phyloP scores from a whole-genome alignment of 1,139 yeast species.

The Sugiyamaella japonica region DNA sequence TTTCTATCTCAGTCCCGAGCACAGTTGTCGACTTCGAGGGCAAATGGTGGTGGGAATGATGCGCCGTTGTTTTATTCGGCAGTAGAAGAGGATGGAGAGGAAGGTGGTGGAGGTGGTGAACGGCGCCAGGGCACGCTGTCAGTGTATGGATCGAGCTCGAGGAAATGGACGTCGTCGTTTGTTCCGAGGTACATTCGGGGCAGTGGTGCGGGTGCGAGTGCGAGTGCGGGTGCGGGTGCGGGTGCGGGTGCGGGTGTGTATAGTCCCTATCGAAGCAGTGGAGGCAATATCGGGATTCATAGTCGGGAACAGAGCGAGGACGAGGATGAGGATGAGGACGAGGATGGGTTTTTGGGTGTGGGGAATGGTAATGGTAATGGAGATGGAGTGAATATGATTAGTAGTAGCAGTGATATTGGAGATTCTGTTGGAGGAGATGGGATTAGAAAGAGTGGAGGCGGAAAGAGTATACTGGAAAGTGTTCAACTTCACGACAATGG shows the following conservation, averaged over 20 bases:
- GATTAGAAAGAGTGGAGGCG: background rate
- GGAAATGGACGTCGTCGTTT: conserved; percentile 28
- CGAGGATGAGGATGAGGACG: conserved; percentile 22
- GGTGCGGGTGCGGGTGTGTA: background rate
- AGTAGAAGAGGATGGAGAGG: conserved; percentile 29
- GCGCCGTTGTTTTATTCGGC: conserved; percentile 40
- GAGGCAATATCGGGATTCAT: conserved; percentile 15
- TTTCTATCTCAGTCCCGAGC: conserved; percentile 42
- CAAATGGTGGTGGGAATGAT: conserved; percentile 18
- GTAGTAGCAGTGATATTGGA: conserved; percentile 13
- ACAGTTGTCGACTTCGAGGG: conserved; percentile 23
- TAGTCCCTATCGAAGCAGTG: conserved; percentile 13
- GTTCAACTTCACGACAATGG: conserved; percentile 4
- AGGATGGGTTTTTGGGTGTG: conserved; percentile 17
- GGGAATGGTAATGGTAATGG: conserved; percentile 13
- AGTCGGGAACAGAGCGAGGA: conserved; percentile 23
- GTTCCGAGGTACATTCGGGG: conserved; percentile 21
- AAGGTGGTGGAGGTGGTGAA: conserved; percentile 18
- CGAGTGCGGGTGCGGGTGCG: conserved; percentile 1
- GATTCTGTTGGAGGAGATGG: conserved; percentile 4
- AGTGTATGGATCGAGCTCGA: conserved; percentile 25
- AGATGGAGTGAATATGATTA: conserved; percentile 22
- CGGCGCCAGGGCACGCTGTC: conserved; percentile 19
- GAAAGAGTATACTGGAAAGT: conserved; percentile 7
- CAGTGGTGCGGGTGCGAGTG: background rate